Base-by-base conservation (phyloP, 176 grass and related monocot species). In the Eragrostis nindensis region DNA sequence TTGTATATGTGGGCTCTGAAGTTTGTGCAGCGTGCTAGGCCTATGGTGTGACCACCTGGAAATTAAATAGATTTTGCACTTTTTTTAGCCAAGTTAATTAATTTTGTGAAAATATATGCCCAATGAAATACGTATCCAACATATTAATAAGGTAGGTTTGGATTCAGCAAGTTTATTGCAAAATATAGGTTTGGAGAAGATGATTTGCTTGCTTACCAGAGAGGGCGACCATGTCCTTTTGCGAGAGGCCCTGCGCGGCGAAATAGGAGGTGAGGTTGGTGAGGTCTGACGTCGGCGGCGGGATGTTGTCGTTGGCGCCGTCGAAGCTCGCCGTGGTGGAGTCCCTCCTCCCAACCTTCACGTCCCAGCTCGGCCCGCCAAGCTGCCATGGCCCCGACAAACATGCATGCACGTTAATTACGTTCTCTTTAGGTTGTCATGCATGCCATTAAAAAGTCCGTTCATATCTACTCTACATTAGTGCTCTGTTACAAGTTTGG, bases 1-100 rank as follows among this genome's bases (percentile, higher is more conserved):
- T 96, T 96, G 93, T 96, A 92, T 11, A 96, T 36, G 1, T 88
- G 90, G 1, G 6, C 78, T 30, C 90, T 81, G 67, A 92, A 92
- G 74, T 70, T 88, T 12, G 85, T 86, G 87, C 93, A 96, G 2
- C 93, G 86, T 0, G 90, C 75, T 43, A 62, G 75, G 17, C 93
- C 93, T 6, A 96, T 92, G 15, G 93, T 96, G 80, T 96, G 93
- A 40, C 82, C 53, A 45, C 93, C 93, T 95, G 64, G 8, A 15
- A 76, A n/a, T n/a, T n/a, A n/a, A n/a, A 18, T 62, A 11, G 19
- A 36, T 36, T 36, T 36, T 36, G 32, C 32, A 36, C 32, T n/a
- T 36, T 36, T 36, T 36, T 36, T 36, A 36, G 32, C 32, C 12
- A 6, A 36, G 4, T n/a, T n/a, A n/a, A n/a, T 36, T 36, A 36